phyloP scores from a whole-genome alignment of 345 rosid species.

The Linum usitatissimum region DNA sequence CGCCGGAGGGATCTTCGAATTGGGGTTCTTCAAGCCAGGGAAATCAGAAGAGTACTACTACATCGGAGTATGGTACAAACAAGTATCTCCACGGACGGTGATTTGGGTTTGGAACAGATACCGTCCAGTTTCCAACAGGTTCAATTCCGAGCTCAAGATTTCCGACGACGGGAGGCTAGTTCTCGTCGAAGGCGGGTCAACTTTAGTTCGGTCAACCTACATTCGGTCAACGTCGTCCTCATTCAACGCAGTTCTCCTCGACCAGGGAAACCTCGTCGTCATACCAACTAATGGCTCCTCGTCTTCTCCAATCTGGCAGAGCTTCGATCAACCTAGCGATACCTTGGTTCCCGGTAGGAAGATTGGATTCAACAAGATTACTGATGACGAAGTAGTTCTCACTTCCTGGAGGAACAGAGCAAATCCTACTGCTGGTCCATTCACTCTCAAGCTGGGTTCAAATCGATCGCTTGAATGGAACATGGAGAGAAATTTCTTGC shows the following conservation, averaged over 20 bases:
- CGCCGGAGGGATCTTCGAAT: no score
- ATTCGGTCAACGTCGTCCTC: not conserved
- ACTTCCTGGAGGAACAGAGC: constrained; percentile 51
- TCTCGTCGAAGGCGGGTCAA: constrained; percentile 36
- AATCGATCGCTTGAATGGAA: constrained; percentile 39
- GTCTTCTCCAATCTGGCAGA: constrained; percentile 46
- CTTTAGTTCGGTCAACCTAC: constrained; percentile 49
- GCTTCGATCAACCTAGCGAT: constrained; percentile 51
- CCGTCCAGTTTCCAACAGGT: constrained; percentile 32
- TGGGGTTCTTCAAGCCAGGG: no score
- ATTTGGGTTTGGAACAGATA: constrained; percentile 81
- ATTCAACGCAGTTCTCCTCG: constrained; percentile 38
- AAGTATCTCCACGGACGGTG: constrained; percentile 18
- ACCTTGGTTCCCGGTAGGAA: constrained; percentile 73
- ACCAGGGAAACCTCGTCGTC: constrained; percentile 54
- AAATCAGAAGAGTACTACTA: no score
- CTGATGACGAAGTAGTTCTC: constrained; percentile 25
- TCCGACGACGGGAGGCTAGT: constrained; percentile 43
- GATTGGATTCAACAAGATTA: constrained; percentile 34
- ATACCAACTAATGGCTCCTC: constrained; percentile 14
- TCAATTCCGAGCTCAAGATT: constrained; percentile 37
- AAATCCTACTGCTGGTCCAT: constrained; percentile 67
- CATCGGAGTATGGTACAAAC: constrained; percentile 54
- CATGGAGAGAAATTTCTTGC: constrained; percentile 34
- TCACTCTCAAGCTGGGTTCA: constrained; percentile 52